Evolutionary conservation across 176 grass and related monocot genomes (phyloP), one percentile per base, ranked within the genome.

Genomic region (Oryza rufipogon): DNA sequence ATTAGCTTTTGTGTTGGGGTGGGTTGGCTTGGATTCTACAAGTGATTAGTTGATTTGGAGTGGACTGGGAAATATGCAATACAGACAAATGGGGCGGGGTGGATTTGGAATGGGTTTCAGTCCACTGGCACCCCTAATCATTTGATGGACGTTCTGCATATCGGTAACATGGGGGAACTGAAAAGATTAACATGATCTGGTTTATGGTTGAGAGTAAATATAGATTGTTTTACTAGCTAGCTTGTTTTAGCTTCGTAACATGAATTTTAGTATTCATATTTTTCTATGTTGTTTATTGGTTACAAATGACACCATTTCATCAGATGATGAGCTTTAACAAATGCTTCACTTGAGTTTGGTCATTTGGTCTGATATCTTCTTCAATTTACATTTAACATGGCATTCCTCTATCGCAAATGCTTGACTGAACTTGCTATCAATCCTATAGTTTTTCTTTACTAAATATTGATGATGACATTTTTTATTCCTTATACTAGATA

Each of bases 391-490:
- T 61, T 61, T 61, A 22, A 22, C 38, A 77, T 28, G 10, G 60
- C 8, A 42, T n/a, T 22, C 26, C 30, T 82, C 25, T 10, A 44
- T 80, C 17, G n/a, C 13, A 26, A 74, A 13, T 73, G 61, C 60
- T 87, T 19, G 13, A 61, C 72, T 84, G 32, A 47, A 42, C 28
- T 44, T 72, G 48, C 23, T 51, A n/a, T 51, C 9, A 67, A 64
- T 67, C 71, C 54, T 80, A 28, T 9, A 70, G 16, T 30, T 41
- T 58, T 33, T 80, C 45, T 58, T 68, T 76, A n/a, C 13, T 63
- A n/a, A 22, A 63, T 63, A n/a, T 8, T 45, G 16, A 13, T 66
- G 22, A 52, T 51, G 44, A 11, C 4, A 38, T 28, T 9, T 75
- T 68, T 46, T 81, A 61, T 68, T 80, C 22, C 17, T 32, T 68